A percentile compares a stretch with the other conserved stretches of the same genome.
Evolutionary conservation across 2,329 filamentous ascomycete species (phyloP).

Genomic region (Clarireedia homoeocarpa): DNA sequence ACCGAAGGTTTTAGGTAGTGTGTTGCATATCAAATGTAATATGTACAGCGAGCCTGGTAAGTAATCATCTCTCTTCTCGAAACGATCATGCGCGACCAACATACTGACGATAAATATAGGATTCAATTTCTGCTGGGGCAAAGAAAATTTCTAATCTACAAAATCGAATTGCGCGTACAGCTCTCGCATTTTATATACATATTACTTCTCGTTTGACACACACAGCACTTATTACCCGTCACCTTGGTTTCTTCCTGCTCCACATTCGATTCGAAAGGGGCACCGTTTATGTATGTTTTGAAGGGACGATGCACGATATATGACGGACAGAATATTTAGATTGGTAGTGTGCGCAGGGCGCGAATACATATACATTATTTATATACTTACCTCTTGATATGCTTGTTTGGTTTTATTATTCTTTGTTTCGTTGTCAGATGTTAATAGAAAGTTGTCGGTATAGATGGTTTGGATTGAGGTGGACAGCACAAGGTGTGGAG

Average conservation of each 20-base stretch:
- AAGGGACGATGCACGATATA: background rate
- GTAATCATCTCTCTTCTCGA: conserved; percentile 31
- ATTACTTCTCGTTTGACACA: background rate
- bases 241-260: background rate
- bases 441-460: background rate
- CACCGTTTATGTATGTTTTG: background rate
- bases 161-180: too few relatives aligned
- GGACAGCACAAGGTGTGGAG: too few relatives aligned
- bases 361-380: background rate
- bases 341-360: background rate
- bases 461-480: background rate
- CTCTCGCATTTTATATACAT: background rate
- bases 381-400: background rate
- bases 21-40: conserved; percentile 76
- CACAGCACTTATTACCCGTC: background rate
- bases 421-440: background rate
- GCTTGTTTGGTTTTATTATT: background rate
- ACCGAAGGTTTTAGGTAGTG: conserved; percentile 69
- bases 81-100: background rate
- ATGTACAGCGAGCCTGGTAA: conserved; percentile 78
- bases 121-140: conserved; percentile 35
- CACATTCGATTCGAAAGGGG: background rate
- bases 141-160: conserved; percentile 41
- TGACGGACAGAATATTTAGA: background rate
- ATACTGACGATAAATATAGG: conserved; percentile 17